phyloP scores from a whole-genome alignment of 345 rosid species.

The Gossypium anomalum region DNA sequence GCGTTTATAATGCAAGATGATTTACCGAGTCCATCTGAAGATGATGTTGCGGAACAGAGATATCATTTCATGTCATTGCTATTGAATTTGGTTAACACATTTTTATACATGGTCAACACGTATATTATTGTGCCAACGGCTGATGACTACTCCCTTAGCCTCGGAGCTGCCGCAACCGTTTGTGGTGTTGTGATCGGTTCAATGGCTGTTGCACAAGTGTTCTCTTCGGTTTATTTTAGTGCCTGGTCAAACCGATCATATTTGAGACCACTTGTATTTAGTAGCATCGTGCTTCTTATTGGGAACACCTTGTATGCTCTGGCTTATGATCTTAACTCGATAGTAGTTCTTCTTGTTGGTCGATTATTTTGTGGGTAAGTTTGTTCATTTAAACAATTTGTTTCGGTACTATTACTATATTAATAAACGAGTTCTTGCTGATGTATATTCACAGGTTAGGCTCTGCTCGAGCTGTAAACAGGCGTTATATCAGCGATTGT shows the following conservation, averaged over 20 bases:
- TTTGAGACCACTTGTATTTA: constrained; percentile 67
- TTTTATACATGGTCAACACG: constrained; percentile 76
- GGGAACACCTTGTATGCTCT: constrained; percentile 67
- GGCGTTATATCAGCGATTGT: constrained; percentile 80
- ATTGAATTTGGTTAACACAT: constrained; percentile 59
- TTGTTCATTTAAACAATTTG: background rate
- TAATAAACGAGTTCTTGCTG: constrained; percentile 8
- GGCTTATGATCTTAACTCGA: constrained; percentile 67
- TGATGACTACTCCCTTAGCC: constrained; percentile 65
- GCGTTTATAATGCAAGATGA: constrained; percentile 72
- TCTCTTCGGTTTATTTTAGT: constrained; percentile 77
- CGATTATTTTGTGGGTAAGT: constrained; percentile 83
- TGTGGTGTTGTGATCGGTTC: constrained; percentile 76
- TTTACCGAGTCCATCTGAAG: constrained; percentile 50
- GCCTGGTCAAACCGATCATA: constrained; percentile 84
- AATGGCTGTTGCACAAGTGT: constrained; percentile 83
- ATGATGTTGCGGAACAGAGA: constrained; percentile 42
- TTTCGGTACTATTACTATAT: background rate
- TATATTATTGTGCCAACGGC: constrained; percentile 75
- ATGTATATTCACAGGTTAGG: constrained; percentile 52
- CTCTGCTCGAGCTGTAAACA: constrained; percentile 83
- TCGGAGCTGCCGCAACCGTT: constrained; percentile 76
- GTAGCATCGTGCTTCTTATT: constrained; percentile 59
- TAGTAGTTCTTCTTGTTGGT: constrained; percentile 55
- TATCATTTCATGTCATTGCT: constrained; percentile 72